These are phyloP conservation scores for Gnomoniopsis smithogilvyi DNA, from an alignment of 2,329 filamentous ascomycete genomes.

Conservation along the genomic window DNA sequence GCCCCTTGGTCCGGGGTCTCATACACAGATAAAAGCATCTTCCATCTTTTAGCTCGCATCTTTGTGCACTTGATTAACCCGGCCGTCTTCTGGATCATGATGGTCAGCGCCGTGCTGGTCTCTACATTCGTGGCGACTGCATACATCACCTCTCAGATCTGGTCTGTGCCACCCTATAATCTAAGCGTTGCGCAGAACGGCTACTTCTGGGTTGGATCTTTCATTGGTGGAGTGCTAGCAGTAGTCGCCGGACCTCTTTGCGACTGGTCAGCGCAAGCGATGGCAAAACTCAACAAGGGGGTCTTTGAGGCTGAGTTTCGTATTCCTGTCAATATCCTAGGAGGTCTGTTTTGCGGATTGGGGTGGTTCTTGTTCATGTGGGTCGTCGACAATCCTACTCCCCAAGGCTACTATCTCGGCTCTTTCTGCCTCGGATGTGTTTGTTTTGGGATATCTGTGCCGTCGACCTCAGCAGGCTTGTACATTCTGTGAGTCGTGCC, in stretches of 20 bases:
- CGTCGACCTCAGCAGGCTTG: slow-evolving; percentile 23
- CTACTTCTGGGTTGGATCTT: slow-evolving; percentile 38
- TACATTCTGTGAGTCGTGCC: slow-evolving; percentile 29
- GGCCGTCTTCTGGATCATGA: slow-evolving; percentile 22
- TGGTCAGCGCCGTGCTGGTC: slow-evolving; percentile 21
- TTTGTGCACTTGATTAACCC: slow-evolving; percentile 21
- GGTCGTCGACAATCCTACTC: slow-evolving; percentile 17
- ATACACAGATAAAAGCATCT: slow-evolving; percentile 17
- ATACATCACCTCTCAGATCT: slow-evolving; percentile 22
- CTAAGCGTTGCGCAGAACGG: slow-evolving; percentile 38
- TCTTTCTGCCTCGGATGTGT: slow-evolving; percentile 18
- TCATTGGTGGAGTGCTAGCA: slow-evolving; percentile 37
- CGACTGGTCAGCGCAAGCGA: slow-evolving; percentile 20
- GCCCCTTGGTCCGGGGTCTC: neutral
- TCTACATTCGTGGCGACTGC: slow-evolving; percentile 19
- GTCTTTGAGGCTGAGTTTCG: slow-evolving; percentile 23
- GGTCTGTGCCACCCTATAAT: slow-evolving; percentile 24
- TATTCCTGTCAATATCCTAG: slow-evolving; percentile 20
- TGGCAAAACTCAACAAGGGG: slow-evolving; percentile 16
- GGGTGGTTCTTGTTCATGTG: slow-evolving; percentile 23
- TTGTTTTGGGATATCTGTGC: slow-evolving; percentile 21
- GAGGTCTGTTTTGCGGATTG: slow-evolving; percentile 15
- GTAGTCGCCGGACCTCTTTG: slow-evolving; percentile 24
- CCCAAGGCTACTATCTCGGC: slow-evolving; percentile 18
- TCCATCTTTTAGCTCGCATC: slow-evolving; percentile 18